These are phyloP conservation scores for Epichloe coenophiala DNA, from an alignment of 2,329 filamentous ascomycete species.

Conservation along the genomic window DNA sequence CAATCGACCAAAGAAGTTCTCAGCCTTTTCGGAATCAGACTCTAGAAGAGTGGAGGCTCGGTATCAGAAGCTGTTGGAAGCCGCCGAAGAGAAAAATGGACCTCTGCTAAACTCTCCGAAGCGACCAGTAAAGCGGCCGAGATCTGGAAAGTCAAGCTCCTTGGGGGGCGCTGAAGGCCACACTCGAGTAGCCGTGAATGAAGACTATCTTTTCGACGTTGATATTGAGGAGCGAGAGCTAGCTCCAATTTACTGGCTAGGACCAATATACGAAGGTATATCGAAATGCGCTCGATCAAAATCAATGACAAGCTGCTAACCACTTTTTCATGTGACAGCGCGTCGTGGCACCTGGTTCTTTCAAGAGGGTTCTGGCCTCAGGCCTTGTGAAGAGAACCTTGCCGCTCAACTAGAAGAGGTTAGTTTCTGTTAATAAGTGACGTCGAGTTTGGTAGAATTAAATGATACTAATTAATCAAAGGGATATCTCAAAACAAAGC, in stretches of 20 bases:
- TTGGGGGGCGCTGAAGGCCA: slow-evolving; percentile 2
- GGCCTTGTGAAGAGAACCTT: slow-evolving; percentile 84
- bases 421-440: background rate
- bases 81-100: slow-evolving; percentile 40
- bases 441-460: background rate
- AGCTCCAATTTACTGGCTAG: slow-evolving; percentile 79
- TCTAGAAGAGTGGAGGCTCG: slow-evolving; percentile 67
- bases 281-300: background rate
- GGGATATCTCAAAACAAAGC: slow-evolving; percentile 77
- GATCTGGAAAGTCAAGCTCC: slow-evolving; percentile 3
- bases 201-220: slow-evolving; percentile 91
- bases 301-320: background rate
- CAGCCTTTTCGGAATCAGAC: slow-evolving; percentile 64
- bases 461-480: slow-evolving; percentile 6
- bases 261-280: slow-evolving; percentile 63
- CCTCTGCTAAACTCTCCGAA: slow-evolving; percentile 5
- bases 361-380: slow-evolving; percentile 64
- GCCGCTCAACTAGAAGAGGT: slow-evolving; percentile 77
- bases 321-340: slow-evolving; percentile 19
- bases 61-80: slow-evolving; percentile 66
- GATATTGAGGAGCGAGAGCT: slow-evolving; percentile 74
- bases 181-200: slow-evolving; percentile 65
- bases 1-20: slow-evolving; percentile 68
- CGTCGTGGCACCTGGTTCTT: slow-evolving; percentile 88
- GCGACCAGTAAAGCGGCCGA: slow-evolving; percentile 8